Evolutionary conservation across 2,329 filamentous ascomycete genomes (phyloP).

Genomic region (Mycosphaerelloides madeirae): DNA sequence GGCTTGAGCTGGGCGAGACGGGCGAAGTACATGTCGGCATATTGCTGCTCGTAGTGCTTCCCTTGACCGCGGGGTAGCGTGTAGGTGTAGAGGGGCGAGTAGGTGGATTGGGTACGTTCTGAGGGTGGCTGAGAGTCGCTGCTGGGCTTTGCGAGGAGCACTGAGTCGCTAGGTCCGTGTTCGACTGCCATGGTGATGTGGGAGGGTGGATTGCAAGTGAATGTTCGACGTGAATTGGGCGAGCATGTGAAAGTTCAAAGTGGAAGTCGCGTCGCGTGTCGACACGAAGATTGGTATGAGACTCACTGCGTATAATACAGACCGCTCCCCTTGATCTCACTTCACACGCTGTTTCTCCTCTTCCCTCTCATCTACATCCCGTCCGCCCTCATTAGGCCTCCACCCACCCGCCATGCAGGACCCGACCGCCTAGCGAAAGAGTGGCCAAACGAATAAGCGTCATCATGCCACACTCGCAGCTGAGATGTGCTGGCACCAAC

Average conservation of each 20-base stretch:
- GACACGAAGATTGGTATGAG: no score
- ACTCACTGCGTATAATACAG: no score
- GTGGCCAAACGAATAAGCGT: no score
- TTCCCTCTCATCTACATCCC: no score
- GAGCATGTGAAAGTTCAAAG: neutral
- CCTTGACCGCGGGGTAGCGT: conserved; percentile 59
- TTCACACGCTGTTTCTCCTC: no score
- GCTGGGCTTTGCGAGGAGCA: conserved; percentile 20
- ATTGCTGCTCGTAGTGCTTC: conserved; percentile 86
- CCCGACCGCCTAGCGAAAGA: no score
- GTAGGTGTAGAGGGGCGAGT: conserved; percentile 73
- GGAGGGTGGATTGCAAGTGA: no score
- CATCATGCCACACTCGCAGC: no score
- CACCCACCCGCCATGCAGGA: no score
- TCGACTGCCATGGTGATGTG: conserved; percentile 22
- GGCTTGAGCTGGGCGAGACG: conserved; percentile 84
- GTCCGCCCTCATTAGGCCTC: no score
- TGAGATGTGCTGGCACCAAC: no score
- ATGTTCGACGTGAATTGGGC: neutral
- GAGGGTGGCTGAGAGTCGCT: conserved; percentile 39
- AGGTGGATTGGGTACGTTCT: conserved; percentile 56
- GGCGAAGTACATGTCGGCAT: conserved; percentile 95
- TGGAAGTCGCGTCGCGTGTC: conserved; percentile 5
- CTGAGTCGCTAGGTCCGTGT: conserved; percentile 15
- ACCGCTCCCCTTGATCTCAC: no score